A percentile compares a stretch with the other conserved stretches of the same genome.
Conservation (phyloP, 2,329 filamentous ascomycete species). For the Lachnellula arida region DNA sequence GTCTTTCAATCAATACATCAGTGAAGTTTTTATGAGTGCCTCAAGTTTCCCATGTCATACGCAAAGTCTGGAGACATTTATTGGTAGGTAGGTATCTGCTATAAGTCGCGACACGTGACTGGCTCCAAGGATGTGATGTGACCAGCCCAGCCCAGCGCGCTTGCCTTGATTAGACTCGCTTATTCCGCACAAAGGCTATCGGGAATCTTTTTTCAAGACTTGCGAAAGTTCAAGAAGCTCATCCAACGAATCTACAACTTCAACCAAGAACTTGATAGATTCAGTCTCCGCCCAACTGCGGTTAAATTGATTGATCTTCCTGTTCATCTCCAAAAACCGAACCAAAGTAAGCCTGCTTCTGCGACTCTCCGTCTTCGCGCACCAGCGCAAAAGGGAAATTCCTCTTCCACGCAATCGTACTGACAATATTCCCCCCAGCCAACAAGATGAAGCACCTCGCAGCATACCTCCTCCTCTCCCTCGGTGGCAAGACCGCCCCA, state of each 20-base stretch:
- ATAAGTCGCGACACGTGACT: not conserved
- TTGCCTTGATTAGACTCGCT: not conserved
- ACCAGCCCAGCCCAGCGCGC: not conserved
- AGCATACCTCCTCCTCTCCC: slow-evolving; percentile 94
- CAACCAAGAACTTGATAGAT: slow-evolving; percentile 68
- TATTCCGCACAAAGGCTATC: not conserved
- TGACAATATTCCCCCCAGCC: slow-evolving; percentile 34
- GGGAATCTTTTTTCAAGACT: not conserved
- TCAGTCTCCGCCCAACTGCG: slow-evolving; percentile 99
- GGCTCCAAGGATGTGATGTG: not conserved
- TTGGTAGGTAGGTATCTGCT: too few species aligned
- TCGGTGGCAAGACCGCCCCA: slow-evolving; percentile 88
- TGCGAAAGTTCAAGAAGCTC: not conserved
- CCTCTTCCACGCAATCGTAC: slow-evolving; percentile 7
- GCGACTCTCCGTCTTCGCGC: not conserved
- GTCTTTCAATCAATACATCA: not conserved
- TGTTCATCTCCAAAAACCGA: slow-evolving; percentile 48
- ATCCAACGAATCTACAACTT: slow-evolving; percentile 5
- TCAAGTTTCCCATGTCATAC: too few species aligned
- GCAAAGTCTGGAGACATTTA: too few species aligned
- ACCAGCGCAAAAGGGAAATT: slow-evolving; percentile 2
- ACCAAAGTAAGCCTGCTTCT: slow-evolving; percentile 24
- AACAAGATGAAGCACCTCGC: slow-evolving; percentile 99
- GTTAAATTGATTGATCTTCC: slow-evolving; percentile 99
- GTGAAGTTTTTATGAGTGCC: too few species aligned